These are phyloP conservation scores for Aspergillus sp. DNA, from an alignment of 2,329 filamentous ascomycete genomes.

Conservation along the genomic window DNA sequence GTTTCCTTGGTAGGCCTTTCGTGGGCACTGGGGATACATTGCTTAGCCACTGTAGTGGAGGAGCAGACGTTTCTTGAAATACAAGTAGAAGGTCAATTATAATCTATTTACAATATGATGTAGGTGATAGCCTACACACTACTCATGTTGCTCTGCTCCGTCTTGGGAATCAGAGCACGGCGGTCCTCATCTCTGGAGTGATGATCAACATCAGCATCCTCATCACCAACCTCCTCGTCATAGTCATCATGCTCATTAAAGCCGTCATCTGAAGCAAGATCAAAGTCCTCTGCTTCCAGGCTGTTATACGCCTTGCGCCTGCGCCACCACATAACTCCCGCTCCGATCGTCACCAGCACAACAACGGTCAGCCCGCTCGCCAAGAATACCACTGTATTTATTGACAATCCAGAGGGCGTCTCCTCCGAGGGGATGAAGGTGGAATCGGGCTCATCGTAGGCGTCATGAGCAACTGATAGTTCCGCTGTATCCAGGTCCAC, in stretches of 20 bases:
- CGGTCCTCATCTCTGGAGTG: neutral
- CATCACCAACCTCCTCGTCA: neutral
- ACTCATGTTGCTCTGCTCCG: neutral
- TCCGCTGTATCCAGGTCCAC: neutral
- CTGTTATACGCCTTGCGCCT: neutral
- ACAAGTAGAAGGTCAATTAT: no score
- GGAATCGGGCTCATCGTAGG: neutral
- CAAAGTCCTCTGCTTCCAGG: conserved; percentile 2
- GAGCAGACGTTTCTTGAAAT: no score
- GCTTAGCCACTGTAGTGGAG: no score
- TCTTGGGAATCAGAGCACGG: neutral
- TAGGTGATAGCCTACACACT: neutral
- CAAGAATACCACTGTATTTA: neutral
- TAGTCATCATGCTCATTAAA: neutral
- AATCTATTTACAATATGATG: neutral
- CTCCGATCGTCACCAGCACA: neutral
- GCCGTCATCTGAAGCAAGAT: neutral
- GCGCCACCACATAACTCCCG: neutral
- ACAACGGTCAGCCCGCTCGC: neutral
- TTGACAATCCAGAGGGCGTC: neutral
- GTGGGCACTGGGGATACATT: no score
- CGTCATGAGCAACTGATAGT: neutral
- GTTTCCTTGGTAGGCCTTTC: no score
- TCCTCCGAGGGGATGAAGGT: neutral
- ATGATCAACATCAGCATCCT: neutral